phyloP scores from a whole-genome alignment of 108 stramenopile genomes.

The Aurantiochytrium sp. region DNA sequence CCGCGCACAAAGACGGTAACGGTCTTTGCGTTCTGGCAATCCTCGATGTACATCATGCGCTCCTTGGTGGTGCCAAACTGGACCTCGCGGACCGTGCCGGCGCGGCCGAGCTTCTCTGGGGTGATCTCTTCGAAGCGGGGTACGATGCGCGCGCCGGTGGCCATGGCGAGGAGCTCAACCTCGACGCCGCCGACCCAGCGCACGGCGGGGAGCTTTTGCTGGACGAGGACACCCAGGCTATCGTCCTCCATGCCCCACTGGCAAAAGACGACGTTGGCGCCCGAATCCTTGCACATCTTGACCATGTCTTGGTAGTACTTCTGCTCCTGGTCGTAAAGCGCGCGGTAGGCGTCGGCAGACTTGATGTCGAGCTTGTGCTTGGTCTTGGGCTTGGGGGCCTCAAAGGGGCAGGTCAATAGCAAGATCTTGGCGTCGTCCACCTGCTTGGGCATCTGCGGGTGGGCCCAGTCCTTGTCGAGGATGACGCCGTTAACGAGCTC shows the following conservation, averaged over 20 bases:
- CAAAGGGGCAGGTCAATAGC: conserved; percentile 96
- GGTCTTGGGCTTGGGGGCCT: conserved; percentile 99
- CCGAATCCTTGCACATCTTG: conserved; percentile 90
- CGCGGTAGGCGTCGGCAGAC: conserved; percentile 88
- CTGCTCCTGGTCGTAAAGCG: conserved; percentile 87
- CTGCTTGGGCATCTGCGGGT: conserved; percentile 91
- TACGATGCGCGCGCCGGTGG: conserved; percentile 97
- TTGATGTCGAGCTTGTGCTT: conserved; percentile 99
- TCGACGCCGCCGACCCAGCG: conserved; percentile 98
- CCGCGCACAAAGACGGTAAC: conserved; percentile 96
- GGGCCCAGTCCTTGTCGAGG: conserved; percentile 95
- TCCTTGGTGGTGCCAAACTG: conserved; percentile 93
- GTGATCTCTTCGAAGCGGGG: conserved; percentile 89
- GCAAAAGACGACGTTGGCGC: conserved; percentile 88
- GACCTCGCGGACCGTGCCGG: conserved; percentile 86
- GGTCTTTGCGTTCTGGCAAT: conserved; percentile 88
- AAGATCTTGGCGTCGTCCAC: conserved; percentile 88
- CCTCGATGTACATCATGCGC: conserved; percentile 81
- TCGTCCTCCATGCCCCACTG: conserved; percentile 99
- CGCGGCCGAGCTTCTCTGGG: conserved; percentile 87
- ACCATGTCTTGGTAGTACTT: conserved; percentile 96
- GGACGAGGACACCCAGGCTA: conserved; percentile 91
- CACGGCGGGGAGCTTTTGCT: conserved; percentile 83
- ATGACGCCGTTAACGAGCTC: conserved; percentile 93
- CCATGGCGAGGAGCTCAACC: conserved; percentile 99